phyloP scores from a whole-genome alignment of 306 rosid genomes.

The Pyrus bretschneideri region DNA sequence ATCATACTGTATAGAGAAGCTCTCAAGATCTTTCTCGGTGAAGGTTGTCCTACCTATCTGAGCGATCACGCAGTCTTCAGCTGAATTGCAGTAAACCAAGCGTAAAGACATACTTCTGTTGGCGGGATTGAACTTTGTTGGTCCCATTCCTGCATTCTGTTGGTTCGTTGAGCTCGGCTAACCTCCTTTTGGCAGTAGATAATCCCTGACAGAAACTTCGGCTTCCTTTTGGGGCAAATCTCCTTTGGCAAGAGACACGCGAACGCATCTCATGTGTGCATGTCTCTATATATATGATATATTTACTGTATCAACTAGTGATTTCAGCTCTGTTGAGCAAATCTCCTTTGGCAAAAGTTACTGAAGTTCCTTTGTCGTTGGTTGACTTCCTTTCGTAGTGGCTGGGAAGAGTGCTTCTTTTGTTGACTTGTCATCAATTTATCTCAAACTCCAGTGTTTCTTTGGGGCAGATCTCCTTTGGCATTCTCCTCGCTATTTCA shows the following conservation, averaged over 20 bases:
- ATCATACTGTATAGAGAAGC: constrained; percentile 1
- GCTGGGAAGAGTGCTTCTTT: constrained; percentile 16
- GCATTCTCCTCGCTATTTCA: constrained; percentile 19
- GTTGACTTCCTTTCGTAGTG: constrained; percentile 25
- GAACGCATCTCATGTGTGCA: neutral
- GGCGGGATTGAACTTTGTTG: constrained; percentile 16
- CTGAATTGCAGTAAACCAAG: constrained; percentile 32
- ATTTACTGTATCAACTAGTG: constrained; percentile 9
- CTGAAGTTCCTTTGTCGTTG: constrained; percentile 31
- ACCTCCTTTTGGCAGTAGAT: constrained; percentile 21
- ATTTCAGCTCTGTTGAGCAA: constrained; percentile 50
- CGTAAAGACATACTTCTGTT: constrained; percentile 23
- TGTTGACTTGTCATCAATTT: constrained; percentile 17
- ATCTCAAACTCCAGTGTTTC: constrained; percentile 19
- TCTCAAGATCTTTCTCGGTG: constrained; percentile 1
- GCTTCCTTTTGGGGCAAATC: constrained; percentile 58
- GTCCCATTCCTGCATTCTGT: constrained; percentile 19
- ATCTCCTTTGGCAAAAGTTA: constrained; percentile 80
- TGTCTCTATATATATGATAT: neutral
- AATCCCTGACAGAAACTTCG: constrained; percentile 16
- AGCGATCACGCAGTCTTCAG: constrained; percentile 6
- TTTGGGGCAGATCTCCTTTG: constrained; percentile 47
- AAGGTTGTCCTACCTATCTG: constrained; percentile 10
- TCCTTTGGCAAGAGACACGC: constrained; percentile 70
- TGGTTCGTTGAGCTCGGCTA: constrained; percentile 21